Evolutionary conservation across 257 asterid genomes (phyloP).

Genomic region (Ehretia macrophylla): DNA sequence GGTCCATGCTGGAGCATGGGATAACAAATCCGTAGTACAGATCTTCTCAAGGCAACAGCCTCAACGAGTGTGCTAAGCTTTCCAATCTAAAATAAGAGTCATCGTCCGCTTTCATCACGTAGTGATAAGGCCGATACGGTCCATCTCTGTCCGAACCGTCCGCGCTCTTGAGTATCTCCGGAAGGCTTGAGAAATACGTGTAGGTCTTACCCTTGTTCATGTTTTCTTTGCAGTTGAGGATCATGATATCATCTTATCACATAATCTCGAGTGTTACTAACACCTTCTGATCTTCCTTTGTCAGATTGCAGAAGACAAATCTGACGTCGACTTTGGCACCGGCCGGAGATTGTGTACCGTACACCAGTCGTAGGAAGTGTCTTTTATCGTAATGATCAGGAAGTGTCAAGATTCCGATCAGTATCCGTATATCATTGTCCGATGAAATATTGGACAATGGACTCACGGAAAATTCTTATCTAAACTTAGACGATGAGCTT

Average conservation of each 20-base stretch:
- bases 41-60: constrained; percentile 60
- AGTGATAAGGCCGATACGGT: constrained; percentile 83
- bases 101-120: constrained; percentile 86
- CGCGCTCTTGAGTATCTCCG: constrained; percentile 40
- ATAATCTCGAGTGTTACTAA: constrained; percentile 79
- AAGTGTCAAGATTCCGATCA: constrained; percentile 72
- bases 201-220: constrained; percentile 91
- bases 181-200: constrained; percentile 73
- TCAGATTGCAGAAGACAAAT: constrained; percentile 86
- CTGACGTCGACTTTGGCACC: constrained; percentile 75
- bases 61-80: constrained; percentile 46
- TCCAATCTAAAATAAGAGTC: constrained; percentile 66
- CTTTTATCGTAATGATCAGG: constrained; percentile 86
- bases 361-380: constrained; percentile 82
- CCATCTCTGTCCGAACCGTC: too few relatives aligned
- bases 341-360: constrained; percentile 56
- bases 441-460: too few relatives aligned
- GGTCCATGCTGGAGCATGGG: constrained; percentile 88
- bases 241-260: constrained; percentile 74
- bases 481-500: too few relatives aligned
- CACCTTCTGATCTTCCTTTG: constrained; percentile 79
- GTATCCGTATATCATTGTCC: constrained; percentile 38
- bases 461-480: too few relatives aligned
- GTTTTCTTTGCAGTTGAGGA: constrained; percentile 74
- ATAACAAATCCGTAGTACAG: constrained; percentile 81